phyloP scores from a whole-genome alignment of 176 grass and related monocot genomes.

The Oryza meyeriana region DNA sequence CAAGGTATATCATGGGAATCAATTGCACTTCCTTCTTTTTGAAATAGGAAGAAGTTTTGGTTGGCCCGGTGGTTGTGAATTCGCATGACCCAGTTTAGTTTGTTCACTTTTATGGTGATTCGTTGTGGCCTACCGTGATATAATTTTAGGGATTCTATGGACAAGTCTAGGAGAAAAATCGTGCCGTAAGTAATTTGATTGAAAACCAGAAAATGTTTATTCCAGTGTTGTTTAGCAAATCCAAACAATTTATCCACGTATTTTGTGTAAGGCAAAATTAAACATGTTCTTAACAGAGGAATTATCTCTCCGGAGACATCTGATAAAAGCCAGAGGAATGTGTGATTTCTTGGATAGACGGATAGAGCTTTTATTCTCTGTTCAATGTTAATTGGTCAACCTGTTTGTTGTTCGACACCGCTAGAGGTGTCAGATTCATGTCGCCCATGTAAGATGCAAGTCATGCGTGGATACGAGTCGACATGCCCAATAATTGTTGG shows the following conservation, averaged over 20 bases:
- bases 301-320: not conserved
- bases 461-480: not conserved
- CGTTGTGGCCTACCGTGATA: not conserved
- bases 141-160: not conserved
- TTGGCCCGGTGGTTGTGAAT: not conserved
- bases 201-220: not conserved
- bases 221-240: not conserved
- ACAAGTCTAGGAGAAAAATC: not conserved
- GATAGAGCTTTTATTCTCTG: slow-evolving; percentile 5
- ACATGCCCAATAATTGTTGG: not conserved
- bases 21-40: not conserved
- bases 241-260: not conserved
- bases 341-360: not conserved
- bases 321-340: not conserved
- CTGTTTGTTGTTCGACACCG: not conserved
- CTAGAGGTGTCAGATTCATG: not conserved
- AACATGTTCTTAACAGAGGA: not conserved
- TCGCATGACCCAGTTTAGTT: not conserved
- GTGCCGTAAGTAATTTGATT: too few relatives aligned
- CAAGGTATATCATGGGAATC: not conserved
- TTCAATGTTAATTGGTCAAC: not conserved
- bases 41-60: not conserved
- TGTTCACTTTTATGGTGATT: slow-evolving; percentile 21
- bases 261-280: not conserved
- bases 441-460: not conserved